Evolutionary conservation across 768 basidiomycete genomes (phyloP), one percentile per base, ranked within the genome.

Genomic region (Suillus hirtellus): DNA sequence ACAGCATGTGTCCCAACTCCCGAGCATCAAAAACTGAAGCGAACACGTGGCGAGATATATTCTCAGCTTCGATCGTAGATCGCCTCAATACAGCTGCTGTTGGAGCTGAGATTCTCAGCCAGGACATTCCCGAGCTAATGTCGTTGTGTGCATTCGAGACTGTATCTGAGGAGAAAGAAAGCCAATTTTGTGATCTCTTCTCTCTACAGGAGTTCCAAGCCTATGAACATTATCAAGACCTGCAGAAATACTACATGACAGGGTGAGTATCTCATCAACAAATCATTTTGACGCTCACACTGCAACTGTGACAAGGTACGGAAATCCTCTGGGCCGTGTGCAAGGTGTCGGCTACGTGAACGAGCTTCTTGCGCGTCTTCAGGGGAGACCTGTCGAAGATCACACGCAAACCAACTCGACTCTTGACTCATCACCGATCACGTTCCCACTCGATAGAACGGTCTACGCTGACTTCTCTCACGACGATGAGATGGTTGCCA

Each of bases 331-430:
- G 1, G 92, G 93, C 2, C 87, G 79, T 5, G 86, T 93, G 8
- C 91, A 92, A 71, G 92, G 93, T 38, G 88, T 95, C 4, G 95
- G 94, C 7, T 96, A 91, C 72, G 80, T 92, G 70, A 95, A 94
- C 72, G 94, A 96, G 76, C 83, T 96, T n/a, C 73, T 96, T 24
- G 91, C 92, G 0, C 86, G 95, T 12, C 81, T 96, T 49, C 91
- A 88, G 0, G 80, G 80, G 17, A 74, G 70, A 17, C 82, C 87
- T 3, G 90, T 92, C 24, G 71, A 71, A 50, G 90, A 93, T 75
- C 68, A 79, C 65, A 92, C 92, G 0, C 88, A 89, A 69, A 90
- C 88, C 10, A 93, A 93, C 75, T 72, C 73, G 15, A 93, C 92
- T 1, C 80, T 94, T 40, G 86, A 90, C 69, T 68, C 79, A 0